These are phyloP conservation scores for Pythium pyrilobum DNA, from an alignment of 352 stramenopile species.

Conservation along the genomic window DNA sequence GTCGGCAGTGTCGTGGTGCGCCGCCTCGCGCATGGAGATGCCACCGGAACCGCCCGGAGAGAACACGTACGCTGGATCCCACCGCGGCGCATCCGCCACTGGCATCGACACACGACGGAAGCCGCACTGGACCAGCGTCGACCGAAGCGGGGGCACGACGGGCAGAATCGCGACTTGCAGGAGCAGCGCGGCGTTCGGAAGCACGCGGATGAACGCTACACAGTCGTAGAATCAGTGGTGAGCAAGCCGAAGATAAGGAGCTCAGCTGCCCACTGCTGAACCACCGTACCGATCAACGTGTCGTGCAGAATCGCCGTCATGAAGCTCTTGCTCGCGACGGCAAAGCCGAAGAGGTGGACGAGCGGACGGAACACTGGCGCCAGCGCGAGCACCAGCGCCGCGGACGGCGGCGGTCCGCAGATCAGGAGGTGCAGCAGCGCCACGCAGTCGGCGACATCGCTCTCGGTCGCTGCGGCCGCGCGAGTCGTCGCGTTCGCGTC, in stretches of 20 bases:
- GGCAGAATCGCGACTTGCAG: conserved; percentile 57
- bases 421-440: conserved; percentile 50
- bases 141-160: conserved; percentile 31
- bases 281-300: conserved; percentile 40
- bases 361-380: conserved; percentile 70
- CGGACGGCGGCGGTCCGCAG: conserved; percentile 59
- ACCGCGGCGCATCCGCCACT: conserved; percentile 2
- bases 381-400: conserved; percentile 45
- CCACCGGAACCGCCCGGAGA: conserved; percentile 56
- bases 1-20: background rate
- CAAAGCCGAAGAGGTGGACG: conserved; percentile 71
- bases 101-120: background rate
- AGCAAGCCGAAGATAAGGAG: no score
- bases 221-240: background rate
- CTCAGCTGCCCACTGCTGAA: no score
- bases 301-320: conserved; percentile 42
- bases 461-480: conserved; percentile 23
- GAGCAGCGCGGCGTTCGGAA: conserved; percentile 24
- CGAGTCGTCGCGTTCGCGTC: background rate
- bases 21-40: conserved; percentile 29
- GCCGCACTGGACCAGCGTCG: conserved; percentile 13
- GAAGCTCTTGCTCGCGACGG: conserved; percentile 56
- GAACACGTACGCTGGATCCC: conserved; percentile 46
- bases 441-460: conserved; percentile 44
- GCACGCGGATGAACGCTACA: conserved; percentile 32